phyloP scores from a whole-genome alignment of 805 yeast species.

The Saccharomycopsis babjevae region DNA sequence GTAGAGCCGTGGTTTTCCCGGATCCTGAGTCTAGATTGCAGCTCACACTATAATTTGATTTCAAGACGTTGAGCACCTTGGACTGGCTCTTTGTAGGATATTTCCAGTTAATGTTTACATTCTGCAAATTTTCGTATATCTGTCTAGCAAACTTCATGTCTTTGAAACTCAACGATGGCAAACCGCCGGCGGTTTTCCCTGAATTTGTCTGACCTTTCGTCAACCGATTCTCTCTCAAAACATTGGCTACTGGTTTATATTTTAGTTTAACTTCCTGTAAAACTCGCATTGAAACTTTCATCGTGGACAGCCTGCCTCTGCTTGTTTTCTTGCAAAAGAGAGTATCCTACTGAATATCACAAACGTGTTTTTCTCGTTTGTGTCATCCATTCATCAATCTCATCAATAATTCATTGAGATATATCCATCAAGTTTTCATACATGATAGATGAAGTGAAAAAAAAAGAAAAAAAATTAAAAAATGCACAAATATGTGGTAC shows the following conservation, averaged over 20 bases:
- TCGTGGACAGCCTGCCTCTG: neutral
- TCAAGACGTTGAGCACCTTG: slow-evolving; percentile 1
- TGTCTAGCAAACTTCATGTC: neutral
- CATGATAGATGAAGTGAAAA: too few relatives aligned
- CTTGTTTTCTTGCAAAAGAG: neutral
- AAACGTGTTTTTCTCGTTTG: neutral
- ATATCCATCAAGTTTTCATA: too few relatives aligned
- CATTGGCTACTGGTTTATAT: neutral
- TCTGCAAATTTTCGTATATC: neutral
- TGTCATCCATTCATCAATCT: neutral
- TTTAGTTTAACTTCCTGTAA: neutral
- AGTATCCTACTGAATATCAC: neutral
- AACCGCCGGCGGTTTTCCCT: neutral
- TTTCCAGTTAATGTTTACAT: neutral
- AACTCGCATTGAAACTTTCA: neutral
- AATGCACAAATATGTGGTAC: neutral
- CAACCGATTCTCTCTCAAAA: neutral
- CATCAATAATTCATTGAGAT: too few relatives aligned
- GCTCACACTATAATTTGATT: neutral
- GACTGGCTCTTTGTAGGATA: slow-evolving; percentile 5
- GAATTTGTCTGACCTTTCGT: neutral
- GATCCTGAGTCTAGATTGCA: neutral
- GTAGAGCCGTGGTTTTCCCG: slow-evolving; percentile 4
- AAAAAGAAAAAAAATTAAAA: too few relatives aligned
- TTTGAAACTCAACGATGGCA: neutral